Evolutionary conservation across 1,284 basidiomycete species (phyloP).

Genomic region (Coriolopsis trogii): DNA sequence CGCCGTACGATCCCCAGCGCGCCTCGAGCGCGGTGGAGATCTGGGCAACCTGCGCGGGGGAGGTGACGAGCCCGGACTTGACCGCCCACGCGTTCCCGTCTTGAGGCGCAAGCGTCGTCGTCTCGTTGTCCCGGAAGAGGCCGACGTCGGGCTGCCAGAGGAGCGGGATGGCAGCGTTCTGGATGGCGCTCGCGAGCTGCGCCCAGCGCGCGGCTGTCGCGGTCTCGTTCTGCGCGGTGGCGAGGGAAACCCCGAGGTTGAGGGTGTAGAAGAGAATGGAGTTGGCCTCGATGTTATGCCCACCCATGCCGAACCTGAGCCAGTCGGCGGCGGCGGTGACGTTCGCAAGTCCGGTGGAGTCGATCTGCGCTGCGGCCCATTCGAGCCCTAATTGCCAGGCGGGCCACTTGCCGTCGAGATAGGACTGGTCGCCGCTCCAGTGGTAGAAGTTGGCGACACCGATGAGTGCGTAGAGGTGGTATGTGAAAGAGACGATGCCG

Average conservation of each 20-base stretch:
- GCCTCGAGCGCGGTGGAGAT: constrained; percentile 18
- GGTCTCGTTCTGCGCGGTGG: constrained; percentile 8
- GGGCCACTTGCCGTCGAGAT: constrained; percentile 14
- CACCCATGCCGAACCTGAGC: constrained; percentile 24
- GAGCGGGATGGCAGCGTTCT: constrained; percentile 16
- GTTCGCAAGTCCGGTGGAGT: constrained; percentile 18
- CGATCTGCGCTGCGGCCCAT: constrained; percentile 20
- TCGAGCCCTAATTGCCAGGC: constrained; percentile 18
- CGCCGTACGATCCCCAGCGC: constrained; percentile 21
- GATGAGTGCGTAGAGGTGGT: constrained; percentile 23
- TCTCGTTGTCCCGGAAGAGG: constrained; percentile 25
- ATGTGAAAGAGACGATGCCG: constrained; percentile 18
- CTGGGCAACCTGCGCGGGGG: constrained; percentile 5
- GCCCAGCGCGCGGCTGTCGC: constrained; percentile 8
- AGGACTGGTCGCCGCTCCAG: constrained; percentile 21
- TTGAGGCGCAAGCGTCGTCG: constrained; percentile 23
- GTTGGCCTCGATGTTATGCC: constrained; percentile 25
- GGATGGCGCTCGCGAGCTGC: constrained; percentile 12
- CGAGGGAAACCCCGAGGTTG: constrained; percentile 15
- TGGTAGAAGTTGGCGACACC: constrained; percentile 25
- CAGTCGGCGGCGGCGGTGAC: constrained; percentile 17
- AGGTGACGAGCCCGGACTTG: constrained; percentile 20
- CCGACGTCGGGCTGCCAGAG: constrained; percentile 21
- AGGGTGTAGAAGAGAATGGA: constrained; percentile 23
- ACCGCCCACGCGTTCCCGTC: constrained; percentile 25